Percentiles rank a stretch among this genome's conserved stretches.
Conservation (phyloP, 2,329 filamentous ascomycete genomes). For the Fusarium transvaalense region DNA sequence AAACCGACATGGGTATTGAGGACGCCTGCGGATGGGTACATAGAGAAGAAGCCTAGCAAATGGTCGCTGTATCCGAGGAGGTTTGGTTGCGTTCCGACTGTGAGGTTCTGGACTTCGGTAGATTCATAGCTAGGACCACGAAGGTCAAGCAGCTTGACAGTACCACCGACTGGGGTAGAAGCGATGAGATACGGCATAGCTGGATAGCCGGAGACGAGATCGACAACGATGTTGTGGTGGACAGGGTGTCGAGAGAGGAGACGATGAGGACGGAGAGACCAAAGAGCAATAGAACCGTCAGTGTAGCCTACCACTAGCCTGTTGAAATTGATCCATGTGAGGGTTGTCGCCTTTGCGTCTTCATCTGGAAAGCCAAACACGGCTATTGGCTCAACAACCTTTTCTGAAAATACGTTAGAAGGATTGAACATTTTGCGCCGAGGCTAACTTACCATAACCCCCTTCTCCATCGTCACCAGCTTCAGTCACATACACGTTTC, state of each 20-base stretch:
- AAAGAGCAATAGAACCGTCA: conserved; percentile 68
- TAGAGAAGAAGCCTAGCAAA: conserved; percentile 66
- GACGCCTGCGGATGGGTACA: conserved; percentile 66
- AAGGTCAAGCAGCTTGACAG: conserved; percentile 66
- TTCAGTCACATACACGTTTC: conserved; percentile 63
- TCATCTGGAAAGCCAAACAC: conserved; percentile 61
- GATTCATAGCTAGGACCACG: conserved; percentile 64
- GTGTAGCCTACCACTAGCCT: conserved; percentile 67
- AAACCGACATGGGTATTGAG: conserved; percentile 67
- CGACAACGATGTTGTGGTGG: conserved; percentile 67
- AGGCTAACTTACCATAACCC: conserved; percentile 55
- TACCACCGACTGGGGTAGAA: conserved; percentile 67
- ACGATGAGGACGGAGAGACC: conserved; percentile 65
- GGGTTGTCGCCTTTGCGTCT: conserved; percentile 63
- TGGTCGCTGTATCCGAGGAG: conserved; percentile 68
- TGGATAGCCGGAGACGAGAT: conserved; percentile 68
- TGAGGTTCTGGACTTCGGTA: conserved; percentile 65
- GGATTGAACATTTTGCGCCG: neutral
- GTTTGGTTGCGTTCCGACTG: conserved; percentile 65
- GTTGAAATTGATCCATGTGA: conserved; percentile 68
- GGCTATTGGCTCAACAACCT: conserved; percentile 59
- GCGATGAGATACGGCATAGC: conserved; percentile 68
- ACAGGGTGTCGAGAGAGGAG: conserved; percentile 65
- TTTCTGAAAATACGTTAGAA: conserved; percentile 55
- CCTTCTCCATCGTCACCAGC: conserved; percentile 52